Percentiles rank a stretch among this genome's conserved stretches.
Conservation (phyloP, 306 rosid genomes). For the Malus sieversii region DNA sequence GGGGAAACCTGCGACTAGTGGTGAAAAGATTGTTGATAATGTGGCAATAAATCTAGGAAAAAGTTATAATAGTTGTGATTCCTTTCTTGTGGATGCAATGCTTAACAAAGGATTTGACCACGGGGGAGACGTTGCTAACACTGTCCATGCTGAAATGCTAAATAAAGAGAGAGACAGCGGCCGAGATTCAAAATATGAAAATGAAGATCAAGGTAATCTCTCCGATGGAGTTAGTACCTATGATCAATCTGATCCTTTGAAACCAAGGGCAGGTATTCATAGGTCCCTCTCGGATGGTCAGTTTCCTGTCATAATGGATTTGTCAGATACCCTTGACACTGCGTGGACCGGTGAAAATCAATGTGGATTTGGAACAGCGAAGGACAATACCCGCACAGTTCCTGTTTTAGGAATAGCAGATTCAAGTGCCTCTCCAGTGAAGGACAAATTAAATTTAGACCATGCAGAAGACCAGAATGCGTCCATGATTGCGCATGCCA, state of each 20-base stretch:
- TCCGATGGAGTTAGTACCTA: conserved; percentile 18
- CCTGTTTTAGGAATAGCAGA: conserved; percentile 41
- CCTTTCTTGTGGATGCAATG: conserved; percentile 28
- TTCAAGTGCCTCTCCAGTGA: conserved; percentile 18
- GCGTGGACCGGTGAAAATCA: conserved; percentile 73
- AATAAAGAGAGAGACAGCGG: conserved; percentile 25
- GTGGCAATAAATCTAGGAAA: conserved; percentile 30
- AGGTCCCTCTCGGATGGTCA: conserved; percentile 74
- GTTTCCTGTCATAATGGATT: conserved; percentile 37
- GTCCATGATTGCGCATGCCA: conserved; percentile 25
- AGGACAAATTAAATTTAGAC: conserved; percentile 26
- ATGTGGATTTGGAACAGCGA: conserved; percentile 30
- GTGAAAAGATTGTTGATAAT: conserved; percentile 35
- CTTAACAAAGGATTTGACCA: conserved; percentile 21
- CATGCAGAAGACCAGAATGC: conserved; percentile 44
- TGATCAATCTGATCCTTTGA: conserved; percentile 29
- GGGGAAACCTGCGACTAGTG: conserved; percentile 22
- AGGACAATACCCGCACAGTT: conserved; percentile 27
- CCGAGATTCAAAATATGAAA: conserved; percentile 18
- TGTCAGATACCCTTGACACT: conserved; percentile 86
- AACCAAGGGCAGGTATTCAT: conserved; percentile 28
- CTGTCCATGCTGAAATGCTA: conserved; percentile 22
- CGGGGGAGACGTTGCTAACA: conserved; percentile 28
- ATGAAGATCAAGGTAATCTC: conserved; percentile 29
- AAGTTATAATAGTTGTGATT: conserved; percentile 32